Evolutionary conservation across 495 filamentous ascomycete species (phyloP), one percentile per base, ranked within the genome.

Genomic region (Penicillium waksmanii): DNA sequence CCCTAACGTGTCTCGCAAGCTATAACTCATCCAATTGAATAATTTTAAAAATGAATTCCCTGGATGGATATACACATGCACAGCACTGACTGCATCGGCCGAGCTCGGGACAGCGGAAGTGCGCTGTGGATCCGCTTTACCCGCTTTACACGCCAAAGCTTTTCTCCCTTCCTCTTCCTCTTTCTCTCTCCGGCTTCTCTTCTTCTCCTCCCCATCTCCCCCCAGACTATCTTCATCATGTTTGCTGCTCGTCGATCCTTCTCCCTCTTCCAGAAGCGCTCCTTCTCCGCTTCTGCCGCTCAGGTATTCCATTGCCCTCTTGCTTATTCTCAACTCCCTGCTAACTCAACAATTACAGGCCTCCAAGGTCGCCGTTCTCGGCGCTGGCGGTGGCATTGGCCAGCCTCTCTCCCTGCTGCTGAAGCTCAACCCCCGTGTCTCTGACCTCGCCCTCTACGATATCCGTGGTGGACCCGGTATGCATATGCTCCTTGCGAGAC

Each of bases 371-470:
- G 87, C 92, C 68, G 93, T 98, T 56, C 88, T 98, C 68, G 95
- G 95, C 80, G 95, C 94, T 64, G 88, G 89, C 73, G 95, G 95
- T 80, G 95, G 95, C 75, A 98, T 98, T 80, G 95, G 95, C 72
- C 95, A 98, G 84, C 95, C 95, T 69, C 80, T 98, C 63, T 98
- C 95, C 52, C 89, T 98, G 54, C 89, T 98, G 67, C 84, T 98
- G 75, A 98, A 98, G 89, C 87, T 97, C 77, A 98, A 98, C 87
- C 93, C 93, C 61, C 80, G 90, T 71, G 89, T 98, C 64, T 85
- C 86, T 67, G 86, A 97, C 79, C 91, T 98, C 66, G 89, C 94
- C 59, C 87, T 98, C 61, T 98, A 98, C 83, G 95, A 98, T 82
- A 97, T 98, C 81, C 88, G 90, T 66, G 89, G 91, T 67, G 95